A percentile compares a stretch with the other conserved stretches of the same genome.
Evolutionary conservation across 495 filamentous ascomycete species (phyloP).

Genomic region (Rhypophila decipiens): DNA sequence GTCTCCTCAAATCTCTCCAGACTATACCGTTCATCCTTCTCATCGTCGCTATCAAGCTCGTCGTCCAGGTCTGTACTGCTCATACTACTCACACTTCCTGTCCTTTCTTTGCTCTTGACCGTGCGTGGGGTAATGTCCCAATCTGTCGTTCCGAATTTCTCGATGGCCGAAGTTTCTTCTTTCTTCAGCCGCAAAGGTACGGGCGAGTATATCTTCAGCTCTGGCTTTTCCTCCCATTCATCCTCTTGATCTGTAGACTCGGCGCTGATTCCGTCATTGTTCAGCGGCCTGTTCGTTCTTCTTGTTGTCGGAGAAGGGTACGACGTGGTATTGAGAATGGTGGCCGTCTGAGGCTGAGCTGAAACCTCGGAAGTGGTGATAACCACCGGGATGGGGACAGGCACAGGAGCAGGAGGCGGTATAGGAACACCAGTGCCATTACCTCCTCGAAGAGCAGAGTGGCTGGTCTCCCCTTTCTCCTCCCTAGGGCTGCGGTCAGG

Average conservation of each 20-base stretch:
- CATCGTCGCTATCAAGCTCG: slow-evolving; percentile 16
- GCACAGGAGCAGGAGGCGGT: not conserved
- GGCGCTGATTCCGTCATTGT: not conserved
- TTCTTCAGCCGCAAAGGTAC: too few species aligned
- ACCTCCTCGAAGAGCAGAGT: too few species aligned
- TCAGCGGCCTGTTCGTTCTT: not conserved
- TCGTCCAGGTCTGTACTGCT: slow-evolving; percentile 9
- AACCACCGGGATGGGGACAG: not conserved
- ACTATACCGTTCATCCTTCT: slow-evolving; percentile 8
- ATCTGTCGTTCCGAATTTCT: not conserved
- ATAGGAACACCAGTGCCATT: too few species aligned
- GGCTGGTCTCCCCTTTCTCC: slow-evolving; percentile 12
- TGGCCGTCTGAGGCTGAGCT: not conserved
- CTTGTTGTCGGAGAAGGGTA: not conserved
- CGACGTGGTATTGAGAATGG: not conserved
- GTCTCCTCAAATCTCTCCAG: slow-evolving; percentile 19
- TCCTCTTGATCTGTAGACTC: not conserved
- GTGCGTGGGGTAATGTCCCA: not conserved
- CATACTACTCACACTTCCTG: slow-evolving; percentile 11
- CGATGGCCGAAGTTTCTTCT: too few species aligned
- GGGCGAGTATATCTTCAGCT: too few species aligned
- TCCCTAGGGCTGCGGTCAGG: not conserved
- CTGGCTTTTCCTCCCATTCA: not conserved
- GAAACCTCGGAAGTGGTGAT: not conserved
- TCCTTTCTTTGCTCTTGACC: not conserved